phyloP scores from a whole-genome alignment of 257 asterid species.

The Thymus quinquecostatus region DNA sequence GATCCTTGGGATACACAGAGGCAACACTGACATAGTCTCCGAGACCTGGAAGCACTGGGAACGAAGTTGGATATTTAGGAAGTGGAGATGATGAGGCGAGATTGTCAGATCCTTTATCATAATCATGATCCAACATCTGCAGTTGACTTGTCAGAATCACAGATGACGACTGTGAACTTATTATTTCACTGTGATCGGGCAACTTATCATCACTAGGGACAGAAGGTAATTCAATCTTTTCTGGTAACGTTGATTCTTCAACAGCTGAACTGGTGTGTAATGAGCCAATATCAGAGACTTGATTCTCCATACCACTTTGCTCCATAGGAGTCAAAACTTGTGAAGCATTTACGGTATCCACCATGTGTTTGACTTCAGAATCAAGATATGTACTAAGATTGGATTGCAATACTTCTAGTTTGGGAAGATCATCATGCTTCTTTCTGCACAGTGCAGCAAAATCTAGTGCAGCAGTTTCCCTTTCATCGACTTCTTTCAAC shows the following conservation, averaged over 20 bases:
- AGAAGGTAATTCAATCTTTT: constrained; percentile 37
- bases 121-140: constrained; percentile 35
- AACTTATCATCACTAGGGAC: constrained; percentile 37
- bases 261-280: constrained; percentile 22
- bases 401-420: constrained; percentile 37
- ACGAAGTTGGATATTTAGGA: constrained; percentile 38
- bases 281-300: constrained; percentile 29
- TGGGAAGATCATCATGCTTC: constrained; percentile 30
- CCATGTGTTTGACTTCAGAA: constrained; percentile 38
- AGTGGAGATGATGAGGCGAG: constrained; percentile 33
- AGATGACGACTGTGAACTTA: constrained; percentile 37
- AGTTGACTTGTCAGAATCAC: constrained; percentile 32
- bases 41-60: constrained; percentile 37
- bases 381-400: constrained; percentile 27
- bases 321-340: constrained; percentile 38
- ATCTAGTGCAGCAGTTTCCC: constrained; percentile 39
- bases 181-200: constrained; percentile 29
- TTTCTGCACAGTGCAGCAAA: constrained; percentile 29
- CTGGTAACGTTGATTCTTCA: constrained; percentile 36
- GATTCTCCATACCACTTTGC: constrained; percentile 30
- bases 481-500: constrained; percentile 44
- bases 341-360: constrained; percentile 30
- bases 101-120: constrained; percentile 32
- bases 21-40: constrained; percentile 35
- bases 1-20: constrained; percentile 35